These are phyloP conservation scores for Cyberlindnera xishuangbannaensis DNA, from an alignment of 805 yeast species.

Conservation along the genomic window DNA sequence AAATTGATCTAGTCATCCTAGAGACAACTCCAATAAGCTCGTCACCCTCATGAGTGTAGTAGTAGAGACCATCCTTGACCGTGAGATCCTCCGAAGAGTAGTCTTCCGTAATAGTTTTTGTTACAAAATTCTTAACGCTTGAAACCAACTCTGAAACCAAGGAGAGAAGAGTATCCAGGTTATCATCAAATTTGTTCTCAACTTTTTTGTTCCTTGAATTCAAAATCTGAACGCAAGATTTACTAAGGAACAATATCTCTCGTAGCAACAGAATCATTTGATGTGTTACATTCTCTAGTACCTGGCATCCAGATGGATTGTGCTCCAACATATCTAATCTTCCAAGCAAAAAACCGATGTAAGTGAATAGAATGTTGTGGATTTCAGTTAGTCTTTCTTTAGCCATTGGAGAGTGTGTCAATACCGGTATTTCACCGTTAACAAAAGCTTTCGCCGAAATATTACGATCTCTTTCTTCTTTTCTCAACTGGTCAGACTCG, in stretches of 20 bases:
- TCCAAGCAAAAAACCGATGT: conserved; percentile 66
- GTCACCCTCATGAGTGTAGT: conserved; percentile 63
- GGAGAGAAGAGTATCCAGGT: conserved; percentile 53
- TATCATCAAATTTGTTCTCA: conserved; percentile 27
- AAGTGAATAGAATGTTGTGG: conserved; percentile 50
- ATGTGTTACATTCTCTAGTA: conserved; percentile 59
- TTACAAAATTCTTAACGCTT: conserved; percentile 57
- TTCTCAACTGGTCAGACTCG: conserved; percentile 43
- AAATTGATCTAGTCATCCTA: conserved; percentile 51
- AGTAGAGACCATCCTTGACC: conserved; percentile 32
- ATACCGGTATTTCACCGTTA: conserved; percentile 32
- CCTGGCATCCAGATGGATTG: conserved; percentile 62
- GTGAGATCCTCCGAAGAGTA: conserved; percentile 6
- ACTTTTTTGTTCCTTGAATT: conserved; percentile 22
- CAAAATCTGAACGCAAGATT: conserved; percentile 35
- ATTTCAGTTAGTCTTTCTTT: conserved; percentile 59
- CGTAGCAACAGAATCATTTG: conserved; percentile 60
- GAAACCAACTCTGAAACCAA: conserved; percentile 61
- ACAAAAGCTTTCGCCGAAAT: conserved; percentile 5
- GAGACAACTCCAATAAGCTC: conserved; percentile 54
- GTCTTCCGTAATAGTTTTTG: conserved; percentile 43
- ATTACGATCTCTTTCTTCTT: conserved; percentile 9
- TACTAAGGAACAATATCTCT: conserved; percentile 58
- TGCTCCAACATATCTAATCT: conserved; percentile 72
- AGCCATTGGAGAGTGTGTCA: conserved; percentile 54